A percentile compares a stretch with the other conserved stretches of the same genome.
These are phyloP conservation scores for Trichomonascus vanleenenianus DNA, from an alignment of 805 yeast species.

Conservation along the genomic window DNA sequence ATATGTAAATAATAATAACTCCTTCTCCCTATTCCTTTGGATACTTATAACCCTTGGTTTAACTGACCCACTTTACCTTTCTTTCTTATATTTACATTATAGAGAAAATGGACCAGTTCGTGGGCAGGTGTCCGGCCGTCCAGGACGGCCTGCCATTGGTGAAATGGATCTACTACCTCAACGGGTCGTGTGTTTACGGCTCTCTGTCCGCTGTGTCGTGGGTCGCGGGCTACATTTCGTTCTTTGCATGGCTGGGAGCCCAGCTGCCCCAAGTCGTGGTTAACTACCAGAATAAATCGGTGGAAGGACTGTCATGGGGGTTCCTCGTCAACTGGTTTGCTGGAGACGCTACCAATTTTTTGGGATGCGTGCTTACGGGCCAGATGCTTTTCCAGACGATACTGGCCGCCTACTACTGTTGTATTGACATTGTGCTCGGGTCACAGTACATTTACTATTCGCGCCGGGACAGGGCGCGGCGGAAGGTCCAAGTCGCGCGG, in stretches of 20 bases:
- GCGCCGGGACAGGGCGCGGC: conserved; percentile 10
- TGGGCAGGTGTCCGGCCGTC: not conserved
- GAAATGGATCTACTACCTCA: conserved; percentile 18
- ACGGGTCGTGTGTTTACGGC: conserved; percentile 25
- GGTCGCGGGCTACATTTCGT: conserved; percentile 16
- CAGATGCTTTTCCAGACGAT: conserved; percentile 77
- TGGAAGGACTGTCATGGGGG: conserved; percentile 57
- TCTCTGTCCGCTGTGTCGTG: conserved; percentile 20
- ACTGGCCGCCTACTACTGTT: conserved; percentile 64
- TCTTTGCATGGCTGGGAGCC: conserved; percentile 61
- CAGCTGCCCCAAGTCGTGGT: conserved; percentile 62
- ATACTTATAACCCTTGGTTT: no score
- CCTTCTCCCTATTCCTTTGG: no score
- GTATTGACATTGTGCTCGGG: conserved; percentile 59
- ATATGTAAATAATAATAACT: no score
- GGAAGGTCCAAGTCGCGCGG: conserved; percentile 1
- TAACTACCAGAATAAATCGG: conserved; percentile 51
- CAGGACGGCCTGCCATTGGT: conserved; percentile 19
- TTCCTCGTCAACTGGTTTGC: conserved; percentile 57
- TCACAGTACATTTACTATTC: conserved; percentile 69
- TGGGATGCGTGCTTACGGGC: conserved; percentile 67
- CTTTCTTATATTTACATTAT: not conserved
- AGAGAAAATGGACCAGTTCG: not conserved
- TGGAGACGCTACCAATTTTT: conserved; percentile 53
- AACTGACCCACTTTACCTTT: not conserved